Evolutionary conservation across 2,329 filamentous ascomycete genomes (phyloP).

Genomic region (Hypoxylon sp.): DNA sequence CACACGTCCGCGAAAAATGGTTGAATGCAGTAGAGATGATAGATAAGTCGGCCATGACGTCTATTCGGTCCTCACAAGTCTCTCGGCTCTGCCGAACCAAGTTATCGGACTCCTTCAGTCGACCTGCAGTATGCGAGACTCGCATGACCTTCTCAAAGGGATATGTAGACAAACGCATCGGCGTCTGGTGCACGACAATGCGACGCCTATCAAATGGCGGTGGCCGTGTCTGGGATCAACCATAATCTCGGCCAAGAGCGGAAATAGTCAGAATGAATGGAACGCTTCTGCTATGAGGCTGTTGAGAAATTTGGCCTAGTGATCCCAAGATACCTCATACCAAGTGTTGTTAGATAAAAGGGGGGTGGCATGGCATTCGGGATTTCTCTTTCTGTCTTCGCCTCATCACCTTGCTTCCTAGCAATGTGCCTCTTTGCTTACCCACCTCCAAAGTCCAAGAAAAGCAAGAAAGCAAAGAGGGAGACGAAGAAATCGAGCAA

Average conservation of each 20-base stretch:
- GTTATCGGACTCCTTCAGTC: background rate
- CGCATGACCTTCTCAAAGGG: constrained; percentile 11
- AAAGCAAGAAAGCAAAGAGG: constrained; percentile 21
- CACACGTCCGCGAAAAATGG: background rate
- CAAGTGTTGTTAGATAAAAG: constrained; percentile 7
- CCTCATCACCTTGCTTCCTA: constrained; percentile 1
- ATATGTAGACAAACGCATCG: constrained; percentile 3
- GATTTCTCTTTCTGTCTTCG: background rate
- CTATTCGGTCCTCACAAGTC: background rate
- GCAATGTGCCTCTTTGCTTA: constrained; percentile 34
- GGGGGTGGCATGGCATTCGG: background rate
- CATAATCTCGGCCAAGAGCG: constrained; percentile 10
- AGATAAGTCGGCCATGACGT: constrained; percentile 4
- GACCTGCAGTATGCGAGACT: constrained; percentile 13
- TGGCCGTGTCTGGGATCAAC: constrained; percentile 14
- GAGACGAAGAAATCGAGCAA: constrained; percentile 2
- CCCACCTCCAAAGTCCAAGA: constrained; percentile 20
- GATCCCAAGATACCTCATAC: background rate
- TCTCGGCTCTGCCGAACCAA: background rate
- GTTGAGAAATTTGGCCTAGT: background rate
- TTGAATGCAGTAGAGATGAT: background rate
- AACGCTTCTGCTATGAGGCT: background rate
- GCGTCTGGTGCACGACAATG: constrained; percentile 24
- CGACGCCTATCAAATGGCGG: constrained; percentile 13
- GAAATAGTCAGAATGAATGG: constrained; percentile 12